phyloP scores from a whole-genome alignment of 225 moss, liverwort and hornwort genomes.

The Pseudisothecium myosuroides region DNA sequence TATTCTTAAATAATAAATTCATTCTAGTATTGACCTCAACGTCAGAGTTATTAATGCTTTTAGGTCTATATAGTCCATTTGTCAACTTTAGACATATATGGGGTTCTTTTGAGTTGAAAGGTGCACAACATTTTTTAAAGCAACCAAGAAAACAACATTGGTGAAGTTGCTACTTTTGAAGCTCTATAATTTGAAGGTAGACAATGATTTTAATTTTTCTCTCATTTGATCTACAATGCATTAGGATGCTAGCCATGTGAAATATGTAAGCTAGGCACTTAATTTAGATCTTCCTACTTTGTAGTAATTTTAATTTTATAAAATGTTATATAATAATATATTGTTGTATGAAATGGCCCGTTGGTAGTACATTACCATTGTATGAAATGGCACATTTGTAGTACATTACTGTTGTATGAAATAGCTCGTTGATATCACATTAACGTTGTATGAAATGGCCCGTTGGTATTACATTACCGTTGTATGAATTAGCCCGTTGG shows the following conservation, averaged over 20 bases:
- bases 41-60: rapidly evolving
- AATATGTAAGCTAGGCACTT: too few relatives aligned
- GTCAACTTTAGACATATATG: background rate
- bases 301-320: background rate
- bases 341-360: background rate
- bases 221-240: background rate
- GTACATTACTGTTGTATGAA: background rate
- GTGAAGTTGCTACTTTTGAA: rapidly evolving
- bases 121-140: background rate
- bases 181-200: background rate
- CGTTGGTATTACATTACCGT: too few relatives aligned
- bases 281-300: background rate
- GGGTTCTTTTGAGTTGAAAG: rapidly evolving
- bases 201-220: background rate
- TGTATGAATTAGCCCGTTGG: too few relatives aligned
- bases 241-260: too few relatives aligned
- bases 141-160: too few relatives aligned
- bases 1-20: too few relatives aligned
- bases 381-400: too few relatives aligned
- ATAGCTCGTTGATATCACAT: rapidly evolving
- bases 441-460: rapidly evolving
- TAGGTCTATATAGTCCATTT: rapidly evolving
- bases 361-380: background rate
- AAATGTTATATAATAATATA: background rate
- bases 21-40: background rate